Base-by-base conservation (phyloP, 208 protist genomes). In the Wallacemonas rigidus region DNA sequence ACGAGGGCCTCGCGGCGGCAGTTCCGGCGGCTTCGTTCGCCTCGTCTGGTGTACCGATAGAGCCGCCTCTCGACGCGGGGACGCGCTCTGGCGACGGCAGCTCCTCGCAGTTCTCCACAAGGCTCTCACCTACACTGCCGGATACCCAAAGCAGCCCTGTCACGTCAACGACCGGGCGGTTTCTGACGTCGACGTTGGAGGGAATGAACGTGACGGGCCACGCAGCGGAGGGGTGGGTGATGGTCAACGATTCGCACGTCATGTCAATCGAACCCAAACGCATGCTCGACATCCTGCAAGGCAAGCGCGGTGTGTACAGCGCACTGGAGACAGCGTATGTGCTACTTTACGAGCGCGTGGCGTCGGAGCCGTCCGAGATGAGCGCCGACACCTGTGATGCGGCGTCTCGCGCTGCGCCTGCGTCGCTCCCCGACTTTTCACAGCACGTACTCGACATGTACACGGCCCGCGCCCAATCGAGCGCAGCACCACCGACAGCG, bases 211-310 rank as follows among this genome's bases (percentile, higher is more conserved):
- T 48, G 17, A 65, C 56, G 14, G 69, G 53, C 1, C 68, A 35
- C 44, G 50, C 53, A 39, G 39, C 41, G 2, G 67, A 69, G 38
- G 45, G 64, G 43, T 91, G 87, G 87, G 79, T 87, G 41, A 81
- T 88, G 77, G 80, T 87, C 43, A 89, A 91, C 70, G 87, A 91
- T 67, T 78, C 79, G 12, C 72, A 72, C 54, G 75, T 91, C 61
- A 67, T 75, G 35, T 3, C 60, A 9, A 67, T 91, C 17, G 17
- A 54, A 12, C 5, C 58, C 5, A 71, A 74, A 11, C 77, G 38
- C 17, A 79, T 87, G 72, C 57, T 58, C 15, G 63, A 47, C 36
- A 67, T 91, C 35, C 58, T 91, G 40, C 17, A 50, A 12, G 87
- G 87, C 15, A 50, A 62, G 26, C 60, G 73, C 17, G 76, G 74